phyloP scores from a whole-genome alignment of 148 eudicot species.

The Persicaria maculosa region DNA sequence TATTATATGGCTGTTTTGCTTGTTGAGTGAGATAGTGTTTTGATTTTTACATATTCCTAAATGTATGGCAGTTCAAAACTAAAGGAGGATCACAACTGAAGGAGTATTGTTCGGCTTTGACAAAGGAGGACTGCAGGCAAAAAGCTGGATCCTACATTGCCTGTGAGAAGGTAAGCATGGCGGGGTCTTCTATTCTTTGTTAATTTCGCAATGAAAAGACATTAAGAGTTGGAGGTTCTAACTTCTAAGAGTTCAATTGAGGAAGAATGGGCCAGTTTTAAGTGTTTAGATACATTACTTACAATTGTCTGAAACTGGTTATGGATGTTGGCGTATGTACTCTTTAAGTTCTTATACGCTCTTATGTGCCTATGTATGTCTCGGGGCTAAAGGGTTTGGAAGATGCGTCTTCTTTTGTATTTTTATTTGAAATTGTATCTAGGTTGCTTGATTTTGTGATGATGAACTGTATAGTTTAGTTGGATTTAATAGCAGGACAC shows the following conservation, averaged over 20 bases:
- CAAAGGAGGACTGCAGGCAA: slow-evolving; percentile 92
- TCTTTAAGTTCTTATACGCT: not conserved
- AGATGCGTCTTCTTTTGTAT: not conserved
- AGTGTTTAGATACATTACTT: not conserved
- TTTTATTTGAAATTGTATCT: not conserved
- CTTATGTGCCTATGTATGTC: not conserved
- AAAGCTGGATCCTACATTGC: slow-evolving; percentile 74
- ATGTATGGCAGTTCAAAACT: slow-evolving; percentile 60
- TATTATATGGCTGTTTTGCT: not conserved
- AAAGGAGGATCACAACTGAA: slow-evolving; percentile 91
- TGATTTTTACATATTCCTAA: not conserved
- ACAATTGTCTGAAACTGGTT: not conserved
- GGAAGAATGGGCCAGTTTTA: not conserved
- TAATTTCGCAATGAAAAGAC: not conserved
- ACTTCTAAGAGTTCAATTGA: not conserved
- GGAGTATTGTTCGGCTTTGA: slow-evolving; percentile 84
- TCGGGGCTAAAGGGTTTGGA: not conserved
- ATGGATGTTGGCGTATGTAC: not conserved
- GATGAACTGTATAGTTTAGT: too few relatives aligned
- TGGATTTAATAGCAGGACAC: too few relatives aligned
- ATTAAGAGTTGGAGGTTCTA: not conserved
- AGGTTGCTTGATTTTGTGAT: not conserved
- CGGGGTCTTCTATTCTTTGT: not conserved
- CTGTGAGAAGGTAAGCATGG: slow-evolving; percentile 63
- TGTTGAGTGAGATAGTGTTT: not conserved